Evolutionary conservation across 495 filamentous ascomycete species (phyloP).

Genomic region (Podospora sp.): DNA sequence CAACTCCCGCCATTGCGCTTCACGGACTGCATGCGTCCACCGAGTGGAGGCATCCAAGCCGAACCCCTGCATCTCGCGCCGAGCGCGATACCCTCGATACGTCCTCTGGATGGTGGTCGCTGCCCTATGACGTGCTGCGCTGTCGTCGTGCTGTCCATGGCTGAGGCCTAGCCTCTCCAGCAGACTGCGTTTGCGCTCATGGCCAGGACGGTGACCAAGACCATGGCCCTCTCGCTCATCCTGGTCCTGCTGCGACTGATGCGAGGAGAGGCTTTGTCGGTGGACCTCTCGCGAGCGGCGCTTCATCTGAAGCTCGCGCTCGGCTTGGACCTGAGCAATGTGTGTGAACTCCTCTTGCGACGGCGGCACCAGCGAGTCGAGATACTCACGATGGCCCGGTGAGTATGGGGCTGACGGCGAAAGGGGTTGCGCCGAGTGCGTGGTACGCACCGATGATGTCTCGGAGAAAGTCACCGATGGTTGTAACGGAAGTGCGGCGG

Average conservation of each 20-base stretch:
- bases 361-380: slow-evolving; percentile 52
- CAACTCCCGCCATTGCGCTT: slow-evolving; percentile 62
- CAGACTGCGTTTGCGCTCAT: slow-evolving; percentile 7
- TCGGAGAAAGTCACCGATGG: background rate
- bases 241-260: background rate
- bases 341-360: slow-evolving; percentile 45
- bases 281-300: slow-evolving; percentile 37
- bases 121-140: slow-evolving; percentile 39
- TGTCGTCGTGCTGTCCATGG: slow-evolving; percentile 22
- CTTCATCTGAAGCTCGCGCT: slow-evolving; percentile 49
- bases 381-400: slow-evolving; percentile 43
- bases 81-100: slow-evolving; percentile 70
- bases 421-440: background rate
- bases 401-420: background rate
- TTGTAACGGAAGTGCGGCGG: background rate
- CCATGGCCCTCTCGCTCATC: background rate
- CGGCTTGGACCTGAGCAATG: slow-evolving; percentile 47
- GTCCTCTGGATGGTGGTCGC: slow-evolving; percentile 64
- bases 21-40: slow-evolving; percentile 69
- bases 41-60: slow-evolving; percentile 66
- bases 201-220: background rate
- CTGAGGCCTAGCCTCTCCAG: slow-evolving; percentile 15
- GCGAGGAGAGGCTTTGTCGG: slow-evolving; percentile 22
- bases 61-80: slow-evolving; percentile 65
- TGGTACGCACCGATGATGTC: background rate